Evolutionary conservation across 164 flowering plant species (phyloP).

Genomic region (Vitis cinerea): DNA sequence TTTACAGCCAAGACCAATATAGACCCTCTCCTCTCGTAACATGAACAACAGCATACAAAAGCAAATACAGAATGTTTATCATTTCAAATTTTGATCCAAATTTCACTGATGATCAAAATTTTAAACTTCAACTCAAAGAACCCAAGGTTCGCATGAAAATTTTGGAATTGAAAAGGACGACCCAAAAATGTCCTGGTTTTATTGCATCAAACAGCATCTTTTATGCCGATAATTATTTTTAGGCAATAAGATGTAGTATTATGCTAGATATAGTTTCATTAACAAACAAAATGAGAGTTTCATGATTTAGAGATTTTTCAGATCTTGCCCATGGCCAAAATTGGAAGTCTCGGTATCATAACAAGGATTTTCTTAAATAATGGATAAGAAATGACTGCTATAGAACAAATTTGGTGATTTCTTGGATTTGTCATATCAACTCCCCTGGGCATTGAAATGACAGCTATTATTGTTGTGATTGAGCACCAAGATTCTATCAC

Average conservation of each 20-base stretch:
- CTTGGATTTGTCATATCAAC: not conserved
- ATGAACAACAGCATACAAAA: not conserved
- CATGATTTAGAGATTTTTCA: not conserved
- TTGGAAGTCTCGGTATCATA: not conserved
- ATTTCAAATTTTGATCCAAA: not conserved
- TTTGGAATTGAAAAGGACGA: no score
- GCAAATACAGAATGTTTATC: not conserved
- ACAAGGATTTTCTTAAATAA: not conserved
- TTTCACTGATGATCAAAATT: not conserved
- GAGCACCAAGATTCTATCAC: not conserved
- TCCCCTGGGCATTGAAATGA: no score
- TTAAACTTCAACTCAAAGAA: not conserved
- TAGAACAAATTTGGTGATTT: not conserved
- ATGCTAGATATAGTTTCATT: not conserved
- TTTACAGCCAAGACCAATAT: not conserved
- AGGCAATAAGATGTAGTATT: not conserved
- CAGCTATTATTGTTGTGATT: not conserved
- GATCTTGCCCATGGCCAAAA: not conserved
- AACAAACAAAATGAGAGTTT: not conserved
- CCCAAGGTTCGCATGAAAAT: no score
- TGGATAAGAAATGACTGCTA: not conserved
- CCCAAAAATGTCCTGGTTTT: not conserved
- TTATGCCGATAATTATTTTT: not conserved
- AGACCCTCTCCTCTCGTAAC: not conserved
- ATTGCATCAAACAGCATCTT: not conserved